These are phyloP conservation scores for Myriosclerotinia scirpicola DNA, from an alignment of 2,329 filamentous ascomycete species.

Conservation along the genomic window DNA sequence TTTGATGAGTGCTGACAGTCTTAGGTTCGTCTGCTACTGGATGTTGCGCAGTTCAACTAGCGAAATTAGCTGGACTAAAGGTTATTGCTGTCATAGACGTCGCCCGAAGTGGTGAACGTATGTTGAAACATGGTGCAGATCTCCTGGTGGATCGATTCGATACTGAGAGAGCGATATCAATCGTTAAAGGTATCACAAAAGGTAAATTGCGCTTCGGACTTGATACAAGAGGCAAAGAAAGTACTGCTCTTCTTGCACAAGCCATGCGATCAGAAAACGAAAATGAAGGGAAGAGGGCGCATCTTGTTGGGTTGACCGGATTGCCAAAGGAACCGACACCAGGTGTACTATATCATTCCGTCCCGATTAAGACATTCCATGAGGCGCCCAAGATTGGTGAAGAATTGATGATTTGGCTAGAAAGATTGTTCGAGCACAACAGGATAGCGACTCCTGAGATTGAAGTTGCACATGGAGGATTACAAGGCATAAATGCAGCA, in stretches of 20 bases:
- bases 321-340: slow-evolving; percentile 54
- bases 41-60: slow-evolving; percentile 65
- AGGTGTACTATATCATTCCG: slow-evolving; percentile 41
- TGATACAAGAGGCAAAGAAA: slow-evolving; percentile 66
- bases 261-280: slow-evolving; percentile 29
- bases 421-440: slow-evolving; percentile 57
- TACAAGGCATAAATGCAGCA: slow-evolving; percentile 66
- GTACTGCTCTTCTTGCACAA: slow-evolving; percentile 52
- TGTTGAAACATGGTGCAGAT: slow-evolving; percentile 55
- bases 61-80: slow-evolving; percentile 62
- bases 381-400: slow-evolving; percentile 63
- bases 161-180: slow-evolving; percentile 61
- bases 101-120: slow-evolving; percentile 61
- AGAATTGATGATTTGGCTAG: slow-evolving; percentile 64
- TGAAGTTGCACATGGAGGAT: slow-evolving; percentile 61
- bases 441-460: slow-evolving; percentile 62
- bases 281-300: slow-evolving; percentile 42
- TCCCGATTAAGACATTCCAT: slow-evolving; percentile 77
- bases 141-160: slow-evolving; percentile 69
- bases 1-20: slow-evolving; percentile 8
- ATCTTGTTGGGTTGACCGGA: slow-evolving; percentile 68
- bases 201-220: slow-evolving; percentile 64
- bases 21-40: slow-evolving; percentile 67
- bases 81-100: slow-evolving; percentile 67
- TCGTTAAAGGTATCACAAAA: slow-evolving; percentile 60